Base-by-base conservation (phyloP, 805 yeast genomes). In the Yamadazyma olivae region DNA sequence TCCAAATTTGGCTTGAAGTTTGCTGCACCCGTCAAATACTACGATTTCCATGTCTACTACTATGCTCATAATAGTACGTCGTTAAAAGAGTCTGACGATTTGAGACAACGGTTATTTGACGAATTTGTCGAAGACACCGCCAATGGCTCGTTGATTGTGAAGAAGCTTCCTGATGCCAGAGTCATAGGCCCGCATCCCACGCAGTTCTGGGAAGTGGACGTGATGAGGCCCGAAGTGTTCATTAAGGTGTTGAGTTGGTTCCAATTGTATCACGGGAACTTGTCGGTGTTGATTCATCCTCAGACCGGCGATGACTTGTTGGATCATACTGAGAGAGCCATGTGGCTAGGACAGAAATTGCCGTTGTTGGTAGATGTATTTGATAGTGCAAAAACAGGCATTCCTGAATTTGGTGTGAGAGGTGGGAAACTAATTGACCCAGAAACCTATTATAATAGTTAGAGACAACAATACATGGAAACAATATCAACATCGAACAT, bases 141-240 rank as follows among this genome's bases (percentile, higher is more conserved):
- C 14, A 45, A 53, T 18, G 64, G 65, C 2, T 42, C 61, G 8
- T 47, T 59, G 13, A 47, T 59, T 5, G 61, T 58, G 12, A 59
- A 59, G 42, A 43, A 45, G 20, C 43, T 59, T 17, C 56, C 60
- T 2, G 41, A 39, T 32, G 58, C 49, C 12, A 48, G 38, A 18
- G 49, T 54, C 14, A 56, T 58, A 29, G 65, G 65, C 2, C 65
- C 65, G 2, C 65, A 59, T 38, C 39, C 48, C 6, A 54, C 56
- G 8, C 61, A 52, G 30, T 58, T 59, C 36, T 58, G 62, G 62
- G 65, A 59, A 34, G 65, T 50, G 5, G 65, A 59, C 33, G 61
- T 59, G n/a, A 36, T 42, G 6, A 35, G 59, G 13, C 60, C 59
- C 4, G 63, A 57, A 34, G 51, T 56, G 14, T 58, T 59, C 33